Evolutionary conservation across 179 eudicot genomes (phyloP), one percentile per base, ranked within the genome.

Genomic region (Drosera spatulata): DNA sequence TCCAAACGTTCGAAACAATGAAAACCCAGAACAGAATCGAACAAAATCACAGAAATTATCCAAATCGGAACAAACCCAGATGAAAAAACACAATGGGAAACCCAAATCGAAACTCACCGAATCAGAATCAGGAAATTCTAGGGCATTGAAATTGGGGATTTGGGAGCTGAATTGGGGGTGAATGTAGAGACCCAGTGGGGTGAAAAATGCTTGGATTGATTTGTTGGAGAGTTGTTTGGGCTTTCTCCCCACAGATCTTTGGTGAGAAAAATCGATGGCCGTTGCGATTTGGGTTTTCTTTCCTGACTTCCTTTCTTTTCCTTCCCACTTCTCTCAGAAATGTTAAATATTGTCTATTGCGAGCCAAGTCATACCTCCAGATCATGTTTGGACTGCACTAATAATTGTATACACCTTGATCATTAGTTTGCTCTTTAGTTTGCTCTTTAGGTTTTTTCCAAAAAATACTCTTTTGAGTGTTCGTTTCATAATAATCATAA

Each of bases 21-120:
- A 22, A 22, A 22, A 22, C 33, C 33, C 33, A 22, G 33, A 22
- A 22, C 33, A 22, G 33, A 22, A 22, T 22, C 14, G 4, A 52
- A 44, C 15, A 33, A 15, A 22, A 45, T 41, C 41, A 50, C 51
- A 39, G 56, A 3, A 50, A 43, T 2, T 22, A 37, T 13, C 0
- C 50, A 12, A 45, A 37, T 4, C 45, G 42, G 60, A 33, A 53
- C 5, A 55, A 55, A 14, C 40, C 7, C 39, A 22, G 58, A 54
- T 22, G 41, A 15, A 44, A 43, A 37, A 22, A 6, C 39, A 15
- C 42, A 52, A 45, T 40, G 33, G 33, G 33, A 50, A 38, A 56
- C 59, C 63, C 51, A 66, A 54, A 52, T 59, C 11, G 37, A 22
- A 39, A 55, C 58, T 22, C 39, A 55, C 58, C 58, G 8, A 39